Evolutionary conservation across 2,329 filamentous ascomycete genomes (phyloP).

Genomic region (Fusarium albidum): DNA sequence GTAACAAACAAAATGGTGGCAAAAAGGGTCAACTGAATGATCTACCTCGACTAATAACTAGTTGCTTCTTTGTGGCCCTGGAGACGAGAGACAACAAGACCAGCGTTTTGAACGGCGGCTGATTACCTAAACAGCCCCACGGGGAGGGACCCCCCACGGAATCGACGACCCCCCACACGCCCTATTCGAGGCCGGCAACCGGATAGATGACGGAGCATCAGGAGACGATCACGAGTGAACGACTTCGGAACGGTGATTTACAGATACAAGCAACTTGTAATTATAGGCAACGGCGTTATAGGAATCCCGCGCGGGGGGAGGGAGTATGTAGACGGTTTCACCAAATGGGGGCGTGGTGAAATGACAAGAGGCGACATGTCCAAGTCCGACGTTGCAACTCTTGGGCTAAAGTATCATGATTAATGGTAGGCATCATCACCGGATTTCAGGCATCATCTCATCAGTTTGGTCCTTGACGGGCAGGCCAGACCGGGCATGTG

Average conservation of each 20-base stretch:
- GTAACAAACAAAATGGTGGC: too few species aligned
- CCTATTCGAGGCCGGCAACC: too few species aligned
- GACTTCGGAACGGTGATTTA: conserved; percentile 12
- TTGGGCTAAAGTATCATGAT: too few species aligned
- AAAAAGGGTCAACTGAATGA: too few species aligned
- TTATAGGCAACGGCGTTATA: conserved; percentile 1
- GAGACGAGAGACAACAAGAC: too few species aligned
- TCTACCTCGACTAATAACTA: too few species aligned
- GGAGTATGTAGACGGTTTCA: conserved; percentile 6
- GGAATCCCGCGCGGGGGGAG: background rate
- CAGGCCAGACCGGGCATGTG: conserved; percentile 10
- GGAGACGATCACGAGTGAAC: conserved; percentile 12
- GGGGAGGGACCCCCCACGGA: conserved; percentile 14
- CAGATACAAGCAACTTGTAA: conserved; percentile 1
- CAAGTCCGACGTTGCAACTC: too few species aligned
- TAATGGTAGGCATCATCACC: background rate
- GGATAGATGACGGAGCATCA: conserved; percentile 15
- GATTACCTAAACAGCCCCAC: background rate
- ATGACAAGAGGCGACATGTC: too few species aligned
- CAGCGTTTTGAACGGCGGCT: too few species aligned
- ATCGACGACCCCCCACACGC: background rate
- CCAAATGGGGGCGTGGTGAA: conserved; percentile 1
- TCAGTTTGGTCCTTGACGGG: conserved; percentile 1
- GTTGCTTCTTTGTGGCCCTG: too few species aligned
- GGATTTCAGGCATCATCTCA: background rate